A percentile compares a stretch with the other conserved stretches of the same genome.
phyloP scores from a whole-genome alignment of 2,329 filamentous ascomycete genomes.

The Tolypocladium amazonense region DNA sequence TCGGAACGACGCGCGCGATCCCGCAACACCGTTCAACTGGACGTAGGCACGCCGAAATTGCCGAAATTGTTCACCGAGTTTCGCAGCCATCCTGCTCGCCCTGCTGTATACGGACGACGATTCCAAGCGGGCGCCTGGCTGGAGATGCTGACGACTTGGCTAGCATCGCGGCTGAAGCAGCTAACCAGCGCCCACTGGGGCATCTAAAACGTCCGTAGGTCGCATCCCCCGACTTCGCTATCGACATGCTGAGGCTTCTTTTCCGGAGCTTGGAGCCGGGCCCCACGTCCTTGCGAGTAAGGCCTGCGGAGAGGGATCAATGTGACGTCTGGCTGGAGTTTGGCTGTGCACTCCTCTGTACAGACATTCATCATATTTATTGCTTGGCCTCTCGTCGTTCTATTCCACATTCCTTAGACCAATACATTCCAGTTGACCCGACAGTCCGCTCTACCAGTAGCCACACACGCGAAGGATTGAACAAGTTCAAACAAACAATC shows the following conservation, averaged over 20 bases:
- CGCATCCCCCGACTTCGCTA: background rate
- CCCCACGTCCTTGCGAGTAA: background rate
- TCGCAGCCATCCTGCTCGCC: no score
- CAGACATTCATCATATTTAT: background rate
- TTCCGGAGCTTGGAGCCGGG: background rate
- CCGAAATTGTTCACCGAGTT: background rate
- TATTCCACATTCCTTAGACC: background rate
- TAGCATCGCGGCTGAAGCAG: background rate
- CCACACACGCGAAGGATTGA: background rate
- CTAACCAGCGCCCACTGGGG: background rate
- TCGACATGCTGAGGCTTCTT: background rate
- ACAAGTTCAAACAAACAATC: no score
- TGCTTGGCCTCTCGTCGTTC: background rate
- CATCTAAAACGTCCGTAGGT: background rate
- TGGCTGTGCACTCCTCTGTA: no score
- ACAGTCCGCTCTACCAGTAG: background rate
- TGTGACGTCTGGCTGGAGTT: no score
- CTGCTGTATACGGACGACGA: background rate
- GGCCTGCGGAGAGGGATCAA: no score
- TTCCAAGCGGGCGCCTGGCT: background rate
- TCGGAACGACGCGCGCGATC: background rate
- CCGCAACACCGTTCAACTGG: background rate
- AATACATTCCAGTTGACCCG: background rate
- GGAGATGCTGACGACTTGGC: background rate
- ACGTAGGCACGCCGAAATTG: background rate